phyloP scores from a whole-genome alignment of 2,329 filamentous ascomycete species.

The Penicillium carneum region DNA sequence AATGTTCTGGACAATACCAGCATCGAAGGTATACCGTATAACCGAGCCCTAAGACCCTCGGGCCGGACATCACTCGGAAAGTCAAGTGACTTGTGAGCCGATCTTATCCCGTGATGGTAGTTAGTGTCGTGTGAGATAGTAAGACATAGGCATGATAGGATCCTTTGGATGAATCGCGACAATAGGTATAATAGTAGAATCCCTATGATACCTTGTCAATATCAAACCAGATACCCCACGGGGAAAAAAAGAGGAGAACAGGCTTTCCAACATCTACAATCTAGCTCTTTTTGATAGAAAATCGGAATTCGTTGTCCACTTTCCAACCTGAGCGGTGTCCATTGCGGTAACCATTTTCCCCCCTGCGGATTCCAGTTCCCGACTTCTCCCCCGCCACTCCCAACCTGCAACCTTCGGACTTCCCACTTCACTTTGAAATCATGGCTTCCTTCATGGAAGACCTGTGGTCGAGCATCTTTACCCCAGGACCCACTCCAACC shows the following conservation, averaged over 20 bases:
- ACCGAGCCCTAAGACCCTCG: not conserved
- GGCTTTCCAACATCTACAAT: not conserved
- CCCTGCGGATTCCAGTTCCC: conserved; percentile 36
- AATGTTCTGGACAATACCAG: not conserved
- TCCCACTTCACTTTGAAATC: conserved; percentile 20
- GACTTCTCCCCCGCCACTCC: conserved; percentile 10
- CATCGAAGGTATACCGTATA: not conserved
- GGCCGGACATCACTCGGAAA: not conserved
- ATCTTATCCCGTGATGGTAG: conserved; percentile 10
- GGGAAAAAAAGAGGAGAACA: not conserved
- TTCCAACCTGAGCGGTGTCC: conserved; percentile 5
- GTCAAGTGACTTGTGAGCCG: conserved; percentile 7
- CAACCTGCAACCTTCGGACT: conserved; percentile 26
- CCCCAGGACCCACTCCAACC: conserved; percentile 84
- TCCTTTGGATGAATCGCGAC: not conserved
- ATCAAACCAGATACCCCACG: not conserved
- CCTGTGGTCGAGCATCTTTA: conserved; percentile 93
- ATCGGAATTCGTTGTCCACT: conserved; percentile 15
- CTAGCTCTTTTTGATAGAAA: not conserved
- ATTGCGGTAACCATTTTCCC: conserved; percentile 17
- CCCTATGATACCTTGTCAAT: too few relatives aligned
- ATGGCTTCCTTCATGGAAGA: conserved; percentile 69
- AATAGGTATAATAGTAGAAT: not conserved
- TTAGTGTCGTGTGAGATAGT: not conserved
- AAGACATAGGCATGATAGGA: not conserved